These are phyloP conservation scores for Cornus controversa DNA, from an alignment of 148 eudicot species.

Conservation along the genomic window DNA sequence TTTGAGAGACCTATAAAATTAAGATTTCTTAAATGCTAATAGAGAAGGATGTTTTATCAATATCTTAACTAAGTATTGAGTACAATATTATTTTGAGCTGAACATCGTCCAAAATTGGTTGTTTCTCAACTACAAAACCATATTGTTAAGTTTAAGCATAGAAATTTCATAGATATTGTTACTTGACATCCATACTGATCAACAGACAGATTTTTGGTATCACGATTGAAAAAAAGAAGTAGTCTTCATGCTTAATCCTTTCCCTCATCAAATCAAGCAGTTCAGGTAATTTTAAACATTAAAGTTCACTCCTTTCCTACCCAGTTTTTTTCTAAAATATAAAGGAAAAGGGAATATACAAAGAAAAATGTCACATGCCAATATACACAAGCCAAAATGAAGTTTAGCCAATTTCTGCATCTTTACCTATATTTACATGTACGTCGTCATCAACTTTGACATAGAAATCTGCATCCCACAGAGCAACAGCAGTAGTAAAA, in stretches of 20 bases:
- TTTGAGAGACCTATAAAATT: not conserved
- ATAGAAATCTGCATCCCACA: conserved; percentile 89
- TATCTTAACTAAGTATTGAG: not conserved
- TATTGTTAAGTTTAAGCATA: not conserved
- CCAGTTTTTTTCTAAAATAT: too few species aligned
- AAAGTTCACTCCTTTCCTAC: not conserved
- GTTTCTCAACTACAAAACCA: not conserved
- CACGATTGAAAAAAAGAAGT: too few species aligned
- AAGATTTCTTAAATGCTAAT: not conserved
- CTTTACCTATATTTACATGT: conserved; percentile 83
- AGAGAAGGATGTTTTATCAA: not conserved
- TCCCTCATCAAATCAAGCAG: not conserved
- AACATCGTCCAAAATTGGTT: not conserved
- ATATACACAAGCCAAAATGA: not conserved
- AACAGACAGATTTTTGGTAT: not conserved
- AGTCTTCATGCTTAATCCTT: too few species aligned
- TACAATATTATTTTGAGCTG: not conserved
- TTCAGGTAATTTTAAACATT: not conserved
- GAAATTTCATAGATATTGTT: not conserved
- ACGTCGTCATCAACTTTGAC: conserved; percentile 89
- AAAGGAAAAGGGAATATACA: not conserved
- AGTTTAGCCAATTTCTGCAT: not conserved
- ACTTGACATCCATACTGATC: too few species aligned
- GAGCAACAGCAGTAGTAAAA: conserved; percentile 71
- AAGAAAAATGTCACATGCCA: conserved; percentile 1